phyloP scores from a whole-genome alignment of 1,139 yeast genomes.

The Meyerozyma sp. region DNA sequence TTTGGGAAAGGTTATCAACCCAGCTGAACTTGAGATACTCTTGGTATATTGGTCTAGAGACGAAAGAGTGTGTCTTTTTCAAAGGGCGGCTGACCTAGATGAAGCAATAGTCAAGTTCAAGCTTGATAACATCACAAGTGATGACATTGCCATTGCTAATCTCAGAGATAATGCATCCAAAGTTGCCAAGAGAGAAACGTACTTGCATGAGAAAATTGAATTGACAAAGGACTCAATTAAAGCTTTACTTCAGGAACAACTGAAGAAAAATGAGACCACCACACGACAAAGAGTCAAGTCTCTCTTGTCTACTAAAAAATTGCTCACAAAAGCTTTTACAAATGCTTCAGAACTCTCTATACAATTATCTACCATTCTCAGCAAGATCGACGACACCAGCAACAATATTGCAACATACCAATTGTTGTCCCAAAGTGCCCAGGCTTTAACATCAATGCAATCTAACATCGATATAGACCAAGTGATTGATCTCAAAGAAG shows the following conservation, averaged over 20 bases:
- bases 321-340: constrained; percentile 4
- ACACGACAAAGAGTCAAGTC: neutral
- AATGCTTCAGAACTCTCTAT: constrained; percentile 3
- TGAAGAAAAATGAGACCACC: constrained; percentile 4
- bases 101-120: constrained; percentile 20
- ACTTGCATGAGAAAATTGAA: constrained; percentile 12
- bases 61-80: constrained; percentile 10
- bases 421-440: constrained; percentile 6
- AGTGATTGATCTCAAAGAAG: neutral
- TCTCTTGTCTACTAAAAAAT: constrained; percentile 5
- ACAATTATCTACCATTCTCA: constrained; percentile 5
- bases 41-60: constrained; percentile 24
- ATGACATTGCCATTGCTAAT: constrained; percentile 26
- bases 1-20: constrained; percentile 10
- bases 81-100: constrained; percentile 7
- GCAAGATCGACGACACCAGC: constrained; percentile 18
- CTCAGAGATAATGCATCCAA: constrained; percentile 18
- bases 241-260: constrained; percentile 3
- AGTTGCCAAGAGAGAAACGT: constrained; percentile 14
- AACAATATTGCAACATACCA: constrained; percentile 9
- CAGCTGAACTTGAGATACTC: constrained; percentile 19
- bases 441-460: constrained; percentile 6
- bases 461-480: constrained; percentile 5
- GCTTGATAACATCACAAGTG: constrained; percentile 14
- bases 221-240: constrained; percentile 4